A percentile compares a stretch with the other conserved stretches of the same genome.
Conservation (phyloP, 2,329 filamentous ascomycete genomes). For the Colletotrichum liriopes region DNA sequence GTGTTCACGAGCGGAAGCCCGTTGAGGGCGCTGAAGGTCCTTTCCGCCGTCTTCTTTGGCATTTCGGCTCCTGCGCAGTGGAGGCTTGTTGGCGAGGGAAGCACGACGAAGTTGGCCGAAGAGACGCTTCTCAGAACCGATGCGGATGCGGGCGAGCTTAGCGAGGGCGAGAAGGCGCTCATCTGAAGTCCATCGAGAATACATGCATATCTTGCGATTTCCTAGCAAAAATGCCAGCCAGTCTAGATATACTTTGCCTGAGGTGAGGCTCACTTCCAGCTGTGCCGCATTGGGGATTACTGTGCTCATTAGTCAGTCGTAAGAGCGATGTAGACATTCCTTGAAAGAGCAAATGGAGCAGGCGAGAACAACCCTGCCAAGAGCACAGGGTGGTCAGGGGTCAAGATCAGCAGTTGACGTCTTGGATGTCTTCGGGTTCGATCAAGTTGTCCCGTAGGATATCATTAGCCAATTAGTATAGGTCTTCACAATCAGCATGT, state of each 20-base stretch:
- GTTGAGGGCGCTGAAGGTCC: constrained; percentile 46
- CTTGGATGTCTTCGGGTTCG: no score
- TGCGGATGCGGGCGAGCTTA: constrained; percentile 46
- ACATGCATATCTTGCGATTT: no score
- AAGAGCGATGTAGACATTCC: no score
- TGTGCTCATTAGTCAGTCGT: not conserved
- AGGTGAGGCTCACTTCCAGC: not conserved
- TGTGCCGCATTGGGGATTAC: not conserved
- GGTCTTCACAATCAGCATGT: not conserved
- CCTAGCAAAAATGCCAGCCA: no score
- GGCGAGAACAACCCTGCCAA: no score
- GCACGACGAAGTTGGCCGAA: constrained; percentile 48
- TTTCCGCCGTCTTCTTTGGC: constrained; percentile 55
- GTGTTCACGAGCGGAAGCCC: constrained; percentile 49
- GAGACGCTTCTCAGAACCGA: constrained; percentile 52
- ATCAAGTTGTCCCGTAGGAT: not conserved
- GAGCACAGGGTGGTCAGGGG: no score
- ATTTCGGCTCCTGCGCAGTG: constrained; percentile 55
- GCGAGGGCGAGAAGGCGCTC: constrained; percentile 46
- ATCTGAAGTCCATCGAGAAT: constrained; percentile 1
- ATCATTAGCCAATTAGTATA: not conserved
- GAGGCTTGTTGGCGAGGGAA: constrained; percentile 53
- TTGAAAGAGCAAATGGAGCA: no score
- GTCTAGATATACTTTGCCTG: not conserved
- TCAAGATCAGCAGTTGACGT: no score